Evolutionary conservation across 2,329 filamentous ascomycete genomes (phyloP).

Genomic region (Plectosphaerella plurivora): DNA sequence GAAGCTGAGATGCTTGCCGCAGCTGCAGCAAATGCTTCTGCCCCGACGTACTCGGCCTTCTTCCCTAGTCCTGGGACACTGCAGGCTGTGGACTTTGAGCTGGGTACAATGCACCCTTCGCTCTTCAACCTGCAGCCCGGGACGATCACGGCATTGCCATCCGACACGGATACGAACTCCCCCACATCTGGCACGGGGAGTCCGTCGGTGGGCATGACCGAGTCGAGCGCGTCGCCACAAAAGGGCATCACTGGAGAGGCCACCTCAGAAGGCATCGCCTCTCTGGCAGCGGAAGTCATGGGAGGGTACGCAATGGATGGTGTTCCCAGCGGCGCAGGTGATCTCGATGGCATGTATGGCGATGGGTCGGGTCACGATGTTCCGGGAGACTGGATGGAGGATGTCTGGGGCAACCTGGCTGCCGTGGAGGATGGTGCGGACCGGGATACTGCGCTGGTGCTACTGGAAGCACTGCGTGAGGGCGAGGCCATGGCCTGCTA

Average conservation of each 20-base stretch:
- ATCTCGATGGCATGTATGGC: conserved; percentile 20
- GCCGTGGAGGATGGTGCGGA: conserved; percentile 23
- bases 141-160: conserved; percentile 7
- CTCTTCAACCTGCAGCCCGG: conserved; percentile 10
- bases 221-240: conserved; percentile 4
- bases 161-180: conserved; percentile 15
- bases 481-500: conserved; percentile 8
- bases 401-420: conserved; percentile 25
- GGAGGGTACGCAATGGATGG: conserved; percentile 25
- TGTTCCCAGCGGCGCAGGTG: conserved; percentile 14
- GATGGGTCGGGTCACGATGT: conserved; percentile 21
- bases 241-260: neutral
- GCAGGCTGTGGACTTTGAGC: conserved; percentile 7
- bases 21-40: neutral
- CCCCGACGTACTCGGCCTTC: neutral
- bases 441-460: conserved; percentile 29
- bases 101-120: conserved; percentile 3
- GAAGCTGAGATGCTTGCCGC: neutral
- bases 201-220: conserved; percentile 2
- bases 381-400: conserved; percentile 30
- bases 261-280: conserved; percentile 22
- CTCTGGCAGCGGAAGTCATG: conserved; percentile 23
- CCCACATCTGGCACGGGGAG: conserved; percentile 4
- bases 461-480: conserved; percentile 32
- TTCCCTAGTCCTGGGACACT: neutral